Evolutionary conservation across 495 filamentous ascomycete genomes (phyloP).

Genomic region (Podospora australis): DNA sequence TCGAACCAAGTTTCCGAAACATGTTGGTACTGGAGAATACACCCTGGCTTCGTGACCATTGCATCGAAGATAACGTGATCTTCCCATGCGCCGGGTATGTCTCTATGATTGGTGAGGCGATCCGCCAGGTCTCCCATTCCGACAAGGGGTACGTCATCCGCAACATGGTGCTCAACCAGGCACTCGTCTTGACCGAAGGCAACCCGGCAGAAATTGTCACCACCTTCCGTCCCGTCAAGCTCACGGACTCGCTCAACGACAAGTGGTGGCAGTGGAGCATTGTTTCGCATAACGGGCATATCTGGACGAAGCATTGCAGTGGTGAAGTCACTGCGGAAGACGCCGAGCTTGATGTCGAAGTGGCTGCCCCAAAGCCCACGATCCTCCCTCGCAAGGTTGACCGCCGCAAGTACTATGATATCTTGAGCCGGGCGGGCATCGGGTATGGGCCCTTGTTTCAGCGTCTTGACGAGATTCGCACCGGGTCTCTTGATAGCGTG

Average conservation of each 20-base stretch:
- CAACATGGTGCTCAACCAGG: not conserved
- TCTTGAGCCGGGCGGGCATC: too few relatives aligned
- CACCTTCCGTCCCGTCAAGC: not conserved
- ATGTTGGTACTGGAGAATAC: slow-evolving; percentile 29
- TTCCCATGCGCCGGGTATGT: slow-evolving; percentile 10
- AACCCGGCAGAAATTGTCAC: not conserved
- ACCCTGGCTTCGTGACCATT: slow-evolving; percentile 35
- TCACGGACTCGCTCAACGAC: not conserved
- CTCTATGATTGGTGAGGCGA: slow-evolving; percentile 15
- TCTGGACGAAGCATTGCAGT: slow-evolving; percentile 1
- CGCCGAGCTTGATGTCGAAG: not conserved
- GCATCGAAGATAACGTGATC: slow-evolving; percentile 19
- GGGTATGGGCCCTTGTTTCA: slow-evolving; percentile 26
- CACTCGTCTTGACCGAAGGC: not conserved
- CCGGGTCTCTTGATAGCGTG: slow-evolving; percentile 21
- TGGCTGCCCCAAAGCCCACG: not conserved
- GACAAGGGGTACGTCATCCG: not conserved
- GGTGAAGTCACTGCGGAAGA: not conserved
- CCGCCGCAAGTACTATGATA: too few relatives aligned
- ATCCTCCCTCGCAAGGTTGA: not conserved
- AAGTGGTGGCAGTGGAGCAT: slow-evolving; percentile 2
- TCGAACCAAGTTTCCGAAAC: slow-evolving; percentile 37
- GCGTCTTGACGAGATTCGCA: slow-evolving; percentile 14
- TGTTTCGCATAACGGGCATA: not conserved
- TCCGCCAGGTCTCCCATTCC: not conserved